These are phyloP conservation scores for Platanus orientalis DNA, from an alignment of 164 flowering plant genomes.

Conservation along the genomic window DNA sequence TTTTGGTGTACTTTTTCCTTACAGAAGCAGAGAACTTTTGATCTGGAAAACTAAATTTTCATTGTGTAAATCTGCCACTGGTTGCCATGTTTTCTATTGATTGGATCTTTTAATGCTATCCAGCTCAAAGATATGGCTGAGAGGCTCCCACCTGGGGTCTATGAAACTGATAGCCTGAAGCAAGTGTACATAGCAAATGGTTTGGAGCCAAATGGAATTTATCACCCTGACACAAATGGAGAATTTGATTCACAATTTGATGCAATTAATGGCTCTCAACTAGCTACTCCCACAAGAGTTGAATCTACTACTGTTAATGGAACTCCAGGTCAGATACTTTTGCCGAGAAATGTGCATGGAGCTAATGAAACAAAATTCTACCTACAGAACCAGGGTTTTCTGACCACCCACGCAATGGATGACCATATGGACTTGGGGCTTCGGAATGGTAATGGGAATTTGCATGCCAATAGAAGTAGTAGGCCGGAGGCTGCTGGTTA, in stretches of 20 bases:
- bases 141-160: slow-evolving; percentile 58
- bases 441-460: slow-evolving; percentile 32
- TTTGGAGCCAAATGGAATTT: slow-evolving; percentile 40
- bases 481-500: slow-evolving; percentile 26
- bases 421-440: slow-evolving; percentile 28
- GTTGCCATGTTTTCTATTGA: slow-evolving; percentile 11
- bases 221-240: slow-evolving; percentile 31
- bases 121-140: slow-evolving; percentile 81
- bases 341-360: slow-evolving; percentile 18
- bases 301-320: slow-evolving; percentile 27
- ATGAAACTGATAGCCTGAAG: slow-evolving; percentile 42
- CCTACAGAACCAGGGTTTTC: slow-evolving; percentile 16
- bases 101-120: slow-evolving; percentile 8
- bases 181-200: slow-evolving; percentile 44
- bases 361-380: slow-evolving; percentile 19
- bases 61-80: too few relatives aligned
- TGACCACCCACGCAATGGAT: slow-evolving; percentile 24
- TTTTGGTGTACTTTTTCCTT: too few relatives aligned
- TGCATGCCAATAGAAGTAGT: slow-evolving; percentile 20
- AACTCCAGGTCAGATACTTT: slow-evolving; percentile 14
- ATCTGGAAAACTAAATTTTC: too few relatives aligned
- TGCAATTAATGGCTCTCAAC: slow-evolving; percentile 25
- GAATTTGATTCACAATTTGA: slow-evolving; percentile 38
- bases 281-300: slow-evolving; percentile 26
- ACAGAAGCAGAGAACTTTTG: too few relatives aligned